Evolutionary conservation across 1,139 yeast genomes (phyloP).

Genomic region (Nakaseomyces kungkrabaensis): DNA sequence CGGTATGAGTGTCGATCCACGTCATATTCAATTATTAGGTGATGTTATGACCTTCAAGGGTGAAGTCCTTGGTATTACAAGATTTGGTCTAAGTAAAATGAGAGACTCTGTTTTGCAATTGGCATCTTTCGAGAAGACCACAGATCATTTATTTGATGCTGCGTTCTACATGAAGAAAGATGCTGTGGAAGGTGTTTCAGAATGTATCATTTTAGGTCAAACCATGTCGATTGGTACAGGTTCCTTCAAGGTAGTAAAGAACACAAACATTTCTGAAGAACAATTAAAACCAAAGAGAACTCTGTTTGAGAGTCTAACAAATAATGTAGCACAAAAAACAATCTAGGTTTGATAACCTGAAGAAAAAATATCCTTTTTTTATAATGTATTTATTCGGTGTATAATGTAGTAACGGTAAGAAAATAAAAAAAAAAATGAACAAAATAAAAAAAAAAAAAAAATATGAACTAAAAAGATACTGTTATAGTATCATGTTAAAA

Average conservation of each 20-base stretch:
- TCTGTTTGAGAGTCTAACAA: conserved; percentile 49
- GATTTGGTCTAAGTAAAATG: conserved; percentile 97
- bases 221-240: conserved; percentile 98
- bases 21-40: conserved; percentile 93
- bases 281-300: conserved; percentile 45
- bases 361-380: too few species aligned
- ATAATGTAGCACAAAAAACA: conserved; percentile 9
- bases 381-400: conserved; percentile 1
- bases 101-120: conserved; percentile 94
- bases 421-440: neutral
- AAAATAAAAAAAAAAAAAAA: neutral
- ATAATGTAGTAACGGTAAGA: neutral
- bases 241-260: conserved; percentile 74
- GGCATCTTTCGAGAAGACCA: conserved; percentile 96
- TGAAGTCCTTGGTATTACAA: conserved; percentile 92
- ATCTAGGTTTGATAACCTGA: neutral
- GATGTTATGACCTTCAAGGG: conserved; percentile 99
- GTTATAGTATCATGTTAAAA: too few species aligned
- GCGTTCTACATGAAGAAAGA: conserved; percentile 96
- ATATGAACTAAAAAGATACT: too few species aligned
- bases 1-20: conserved; percentile 99
- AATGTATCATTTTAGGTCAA: conserved; percentile 94
- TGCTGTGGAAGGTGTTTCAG: conserved; percentile 93
- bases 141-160: conserved; percentile 97
- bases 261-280: conserved; percentile 38